phyloP scores from a whole-genome alignment of 2,329 filamentous ascomycete genomes.

The Stachybotrys echinatus region DNA sequence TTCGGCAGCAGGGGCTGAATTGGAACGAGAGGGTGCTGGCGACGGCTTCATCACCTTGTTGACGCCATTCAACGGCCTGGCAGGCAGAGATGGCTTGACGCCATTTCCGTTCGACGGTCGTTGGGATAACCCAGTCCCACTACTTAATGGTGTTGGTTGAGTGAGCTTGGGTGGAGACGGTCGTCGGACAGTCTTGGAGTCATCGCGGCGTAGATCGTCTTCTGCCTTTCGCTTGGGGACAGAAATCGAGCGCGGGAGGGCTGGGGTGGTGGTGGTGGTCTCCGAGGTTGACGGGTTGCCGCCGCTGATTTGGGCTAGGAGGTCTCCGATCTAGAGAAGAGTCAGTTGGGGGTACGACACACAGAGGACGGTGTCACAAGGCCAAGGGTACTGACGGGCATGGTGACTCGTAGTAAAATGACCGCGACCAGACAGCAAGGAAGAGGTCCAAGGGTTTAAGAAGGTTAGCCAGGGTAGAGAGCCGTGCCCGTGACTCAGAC shows the following conservation, averaged over 20 bases:
- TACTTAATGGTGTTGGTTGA: conserved; percentile 2
- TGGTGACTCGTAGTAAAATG: conserved; percentile 8
- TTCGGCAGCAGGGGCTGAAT: conserved; percentile 21
- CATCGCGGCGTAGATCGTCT: conserved; percentile 36
- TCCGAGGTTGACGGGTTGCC: conserved; percentile 34
- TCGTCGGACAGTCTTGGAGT: conserved; percentile 36
- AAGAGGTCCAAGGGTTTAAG: conserved; percentile 8
- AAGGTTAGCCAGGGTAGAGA: neutral
- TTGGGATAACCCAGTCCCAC: neutral
- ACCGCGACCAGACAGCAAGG: conserved; percentile 4
- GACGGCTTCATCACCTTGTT: conserved; percentile 15
- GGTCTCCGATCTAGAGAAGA: conserved; percentile 25
- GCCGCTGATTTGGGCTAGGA: conserved; percentile 53
- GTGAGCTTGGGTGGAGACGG: conserved; percentile 6
- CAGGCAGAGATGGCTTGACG: conserved; percentile 1
- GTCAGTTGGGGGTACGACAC: conserved; percentile 11
- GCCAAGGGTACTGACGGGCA: conserved; percentile 20
- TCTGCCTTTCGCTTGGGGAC: conserved; percentile 54
- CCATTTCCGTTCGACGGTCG: conserved; percentile 4
- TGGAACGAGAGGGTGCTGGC: neutral
- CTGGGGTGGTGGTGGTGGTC: conserved; percentile 23
- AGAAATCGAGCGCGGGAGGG: conserved; percentile 16
- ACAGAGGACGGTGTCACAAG: neutral
- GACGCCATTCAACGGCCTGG: conserved; percentile 11
- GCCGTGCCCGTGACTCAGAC: neutral